A percentile compares a stretch with the other conserved stretches of the same genome.
These are phyloP conservation scores for Suillus decipiens DNA, from an alignment of 768 basidiomycete genomes.

Conservation along the genomic window DNA sequence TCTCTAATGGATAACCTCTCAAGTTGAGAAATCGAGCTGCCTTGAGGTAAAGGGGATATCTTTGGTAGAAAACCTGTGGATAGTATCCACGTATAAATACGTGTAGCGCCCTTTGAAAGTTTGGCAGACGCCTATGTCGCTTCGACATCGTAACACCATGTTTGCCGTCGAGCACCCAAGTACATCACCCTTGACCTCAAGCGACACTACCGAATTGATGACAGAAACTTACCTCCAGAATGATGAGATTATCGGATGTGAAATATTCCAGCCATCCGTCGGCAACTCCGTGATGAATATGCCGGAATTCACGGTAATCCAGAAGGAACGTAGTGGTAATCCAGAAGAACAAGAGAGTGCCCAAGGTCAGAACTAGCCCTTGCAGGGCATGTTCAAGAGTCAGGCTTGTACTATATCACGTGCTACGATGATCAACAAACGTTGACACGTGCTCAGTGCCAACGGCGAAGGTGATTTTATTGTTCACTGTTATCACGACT, in stretches of 20 bases:
- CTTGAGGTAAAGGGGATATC: not conserved
- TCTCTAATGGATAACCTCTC: not conserved
- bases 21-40: not conserved
- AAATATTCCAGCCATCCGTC: conserved; percentile 2
- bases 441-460: not conserved
- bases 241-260: conserved; percentile 8
- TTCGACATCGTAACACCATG: not conserved
- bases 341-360: not conserved
- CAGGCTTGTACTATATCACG: not conserved
- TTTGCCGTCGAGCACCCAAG: conserved; percentile 1
- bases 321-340: conserved; percentile 1
- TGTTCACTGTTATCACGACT: not conserved
- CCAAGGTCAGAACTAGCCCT: not conserved
- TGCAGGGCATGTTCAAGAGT: not conserved
- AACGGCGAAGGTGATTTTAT: not conserved
- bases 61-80: not conserved
- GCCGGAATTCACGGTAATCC: not conserved
- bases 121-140: not conserved
- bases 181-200: not conserved
- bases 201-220: not conserved
- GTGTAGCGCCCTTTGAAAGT: not conserved
- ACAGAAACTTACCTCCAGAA: not conserved
- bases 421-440: not conserved
- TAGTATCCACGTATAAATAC: not conserved
- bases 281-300: not conserved